These are phyloP conservation scores for Isatis lusitanica DNA, from an alignment of 441 rosid species.

Conservation along the genomic window DNA sequence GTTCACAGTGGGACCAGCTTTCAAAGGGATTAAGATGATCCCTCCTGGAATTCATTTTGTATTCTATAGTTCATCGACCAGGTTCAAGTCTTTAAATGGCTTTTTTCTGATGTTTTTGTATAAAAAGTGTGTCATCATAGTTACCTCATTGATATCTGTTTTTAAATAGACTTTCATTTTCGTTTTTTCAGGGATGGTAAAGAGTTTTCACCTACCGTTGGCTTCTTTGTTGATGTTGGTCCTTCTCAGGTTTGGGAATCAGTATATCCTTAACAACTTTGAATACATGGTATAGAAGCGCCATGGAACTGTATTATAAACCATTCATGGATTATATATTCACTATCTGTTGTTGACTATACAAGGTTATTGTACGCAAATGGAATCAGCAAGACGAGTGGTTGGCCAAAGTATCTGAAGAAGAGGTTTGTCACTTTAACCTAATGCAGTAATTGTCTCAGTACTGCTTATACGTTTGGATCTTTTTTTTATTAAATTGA, in stretches of 20 bases:
- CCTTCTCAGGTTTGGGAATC: conserved; percentile 57
- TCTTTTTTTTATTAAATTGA: not conserved
- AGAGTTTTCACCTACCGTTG: conserved; percentile 78
- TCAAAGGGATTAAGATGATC: conserved; percentile 91
- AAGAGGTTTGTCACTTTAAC: conserved; percentile 63
- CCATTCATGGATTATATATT: not conserved
- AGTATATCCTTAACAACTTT: not conserved
- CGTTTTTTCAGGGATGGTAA: conserved; percentile 57
- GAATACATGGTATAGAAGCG: not conserved
- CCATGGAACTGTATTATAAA: not conserved
- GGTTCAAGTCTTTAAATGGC: conserved; percentile 41
- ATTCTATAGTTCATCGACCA: conserved; percentile 71
- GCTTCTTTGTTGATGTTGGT: conserved; percentile 64
- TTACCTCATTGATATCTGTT: not conserved
- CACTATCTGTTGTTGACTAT: conserved; percentile 5
- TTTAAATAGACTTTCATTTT: not conserved
- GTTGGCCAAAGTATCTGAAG: conserved; percentile 59
- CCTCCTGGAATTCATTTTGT: conserved; percentile 89
- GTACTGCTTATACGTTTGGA: not conserved
- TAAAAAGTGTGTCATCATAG: not conserved
- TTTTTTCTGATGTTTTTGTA: not conserved
- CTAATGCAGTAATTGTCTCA: not conserved
- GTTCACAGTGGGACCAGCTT: conserved; percentile 65
- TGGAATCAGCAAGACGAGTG: conserved; percentile 78
- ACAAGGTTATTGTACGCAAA: conserved; percentile 72